Evolutionary conservation across 148 eudicot genomes (phyloP), one percentile per base, ranked within the genome.

Genomic region (Persicaria tinctoria): DNA sequence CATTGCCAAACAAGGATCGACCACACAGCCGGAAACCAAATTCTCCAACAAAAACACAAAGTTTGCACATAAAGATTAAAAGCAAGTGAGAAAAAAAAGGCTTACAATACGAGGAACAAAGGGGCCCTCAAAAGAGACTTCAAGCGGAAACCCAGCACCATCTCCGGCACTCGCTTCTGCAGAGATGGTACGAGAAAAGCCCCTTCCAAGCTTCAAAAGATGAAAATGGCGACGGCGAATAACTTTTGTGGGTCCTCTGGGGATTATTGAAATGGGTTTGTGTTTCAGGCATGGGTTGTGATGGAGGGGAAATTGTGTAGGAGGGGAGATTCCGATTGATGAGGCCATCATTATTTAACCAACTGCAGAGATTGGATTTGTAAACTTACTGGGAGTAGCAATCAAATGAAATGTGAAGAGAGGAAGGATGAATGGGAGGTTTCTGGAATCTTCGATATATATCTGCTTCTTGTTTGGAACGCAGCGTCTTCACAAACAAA

Each of bases 41-140:
- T 59, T 4, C 11, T 3, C 20, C 59, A 5, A 14, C 20, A 54
- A 54, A 56, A 57, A 63, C 11, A 9, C 0, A 32, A 27, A 63
- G 11, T 7, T 12, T 10, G 68, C 16, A 63, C 45, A 32, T 27
- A 46, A 44, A 41, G 41, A 32, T 32, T 32, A 32, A 5, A 41
- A 8, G 70, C 44, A 60, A 12, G 47, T 17, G 3, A 44, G 18
- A 20, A 63, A 2, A 2, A 62, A 38, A 2, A 8, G 69, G 38
- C 70, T 66, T 41, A 66, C 70, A 66, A 32, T 32, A 32, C 41
- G 41, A 32, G 46, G 68, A 32, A 41, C 70, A 66, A 48, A 66
- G 47, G 70, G 20, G 47, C 70, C 70, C 10, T 66, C 47, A 41
- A 66, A 66, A 8, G 70, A 66, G 70, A 66, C 70, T n/a, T 66